These are phyloP conservation scores for Wickerhamomyces bisporus DNA, from an alignment of 805 yeast genomes.

Conservation along the genomic window DNA sequence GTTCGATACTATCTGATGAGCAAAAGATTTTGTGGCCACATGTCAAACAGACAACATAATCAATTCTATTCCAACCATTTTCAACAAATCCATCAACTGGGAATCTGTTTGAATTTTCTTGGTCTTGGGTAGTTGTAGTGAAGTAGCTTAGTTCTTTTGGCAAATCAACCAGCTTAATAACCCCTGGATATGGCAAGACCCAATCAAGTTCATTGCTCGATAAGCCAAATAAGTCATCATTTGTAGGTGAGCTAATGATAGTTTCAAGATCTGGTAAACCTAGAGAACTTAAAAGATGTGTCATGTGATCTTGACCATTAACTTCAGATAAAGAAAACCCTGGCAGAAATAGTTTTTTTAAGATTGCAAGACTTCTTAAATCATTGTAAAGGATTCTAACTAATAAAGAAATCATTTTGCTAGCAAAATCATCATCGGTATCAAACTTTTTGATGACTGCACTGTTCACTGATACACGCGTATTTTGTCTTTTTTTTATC, in stretches of 20 bases:
- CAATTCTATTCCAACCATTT: slow-evolving; percentile 27
- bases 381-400: slow-evolving; percentile 12
- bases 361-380: slow-evolving; percentile 16
- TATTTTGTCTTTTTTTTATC: background rate
- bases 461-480: background rate
- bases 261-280: slow-evolving; percentile 6
- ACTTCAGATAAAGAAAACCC: slow-evolving; percentile 5
- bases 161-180: slow-evolving; percentile 47
- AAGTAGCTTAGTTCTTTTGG: slow-evolving; percentile 42
- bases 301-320: slow-evolving; percentile 5
- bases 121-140: slow-evolving; percentile 25
- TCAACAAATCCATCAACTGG: slow-evolving; percentile 4
- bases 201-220: background rate
- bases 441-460: slow-evolving; percentile 1
- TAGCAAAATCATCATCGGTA: slow-evolving; percentile 6
- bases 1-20: slow-evolving; percentile 25
- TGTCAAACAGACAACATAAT: slow-evolving; percentile 39
- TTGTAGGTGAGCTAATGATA: background rate
- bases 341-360: slow-evolving; percentile 17
- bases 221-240: background rate
- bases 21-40: slow-evolving; percentile 38
- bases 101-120: slow-evolving; percentile 8
- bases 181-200: slow-evolving; percentile 41
- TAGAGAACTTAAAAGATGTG: slow-evolving; percentile 9
- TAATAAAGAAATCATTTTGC: slow-evolving; percentile 4